phyloP scores from a whole-genome alignment of 495 filamentous ascomycete species.

The Zalerion maritima region DNA sequence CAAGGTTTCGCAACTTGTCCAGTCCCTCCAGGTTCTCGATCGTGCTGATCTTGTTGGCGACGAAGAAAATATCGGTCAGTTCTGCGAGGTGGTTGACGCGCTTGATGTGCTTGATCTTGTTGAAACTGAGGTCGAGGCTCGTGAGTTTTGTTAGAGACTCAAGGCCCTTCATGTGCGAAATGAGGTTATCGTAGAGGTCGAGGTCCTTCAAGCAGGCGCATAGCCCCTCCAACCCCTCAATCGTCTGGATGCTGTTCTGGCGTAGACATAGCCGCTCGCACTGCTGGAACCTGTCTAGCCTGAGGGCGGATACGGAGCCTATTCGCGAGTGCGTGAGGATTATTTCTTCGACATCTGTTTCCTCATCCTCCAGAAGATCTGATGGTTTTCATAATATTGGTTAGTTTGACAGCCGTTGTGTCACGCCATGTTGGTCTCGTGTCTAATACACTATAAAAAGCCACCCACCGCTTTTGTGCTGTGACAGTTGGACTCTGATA shows the following conservation, averaged over 20 bases:
- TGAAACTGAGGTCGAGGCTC: slow-evolving; percentile 86
- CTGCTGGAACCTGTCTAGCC: slow-evolving; percentile 67
- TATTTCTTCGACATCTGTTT: slow-evolving; percentile 54
- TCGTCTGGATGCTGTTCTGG: slow-evolving; percentile 74
- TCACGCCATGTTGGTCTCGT: too few relatives aligned
- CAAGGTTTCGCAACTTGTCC: slow-evolving; percentile 60
- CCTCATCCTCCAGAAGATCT: slow-evolving; percentile 43
- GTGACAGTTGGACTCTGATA: too few relatives aligned
- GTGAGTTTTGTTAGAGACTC: slow-evolving; percentile 61
- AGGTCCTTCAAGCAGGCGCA: slow-evolving; percentile 59
- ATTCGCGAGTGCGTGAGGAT: slow-evolving; percentile 80
- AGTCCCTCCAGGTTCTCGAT: slow-evolving; percentile 79
- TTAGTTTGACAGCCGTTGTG: too few relatives aligned
- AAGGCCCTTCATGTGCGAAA: slow-evolving; percentile 72
- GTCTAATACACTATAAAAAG: too few relatives aligned
- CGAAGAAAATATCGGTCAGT: slow-evolving; percentile 78
- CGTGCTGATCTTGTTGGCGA: slow-evolving; percentile 79
- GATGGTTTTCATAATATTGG: too few relatives aligned
- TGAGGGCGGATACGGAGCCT: slow-evolving; percentile 59
- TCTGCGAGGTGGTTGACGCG: slow-evolving; percentile 64
- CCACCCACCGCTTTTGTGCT: too few relatives aligned
- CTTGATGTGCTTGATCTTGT: slow-evolving; percentile 98
- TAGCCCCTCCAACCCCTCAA: slow-evolving; percentile 53
- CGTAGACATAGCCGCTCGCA: slow-evolving; percentile 76
- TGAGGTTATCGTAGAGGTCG: slow-evolving; percentile 96